These are phyloP conservation scores for Cladosporium cucumerinum DNA, from an alignment of 2,329 filamentous ascomycete species.

Conservation along the genomic window DNA sequence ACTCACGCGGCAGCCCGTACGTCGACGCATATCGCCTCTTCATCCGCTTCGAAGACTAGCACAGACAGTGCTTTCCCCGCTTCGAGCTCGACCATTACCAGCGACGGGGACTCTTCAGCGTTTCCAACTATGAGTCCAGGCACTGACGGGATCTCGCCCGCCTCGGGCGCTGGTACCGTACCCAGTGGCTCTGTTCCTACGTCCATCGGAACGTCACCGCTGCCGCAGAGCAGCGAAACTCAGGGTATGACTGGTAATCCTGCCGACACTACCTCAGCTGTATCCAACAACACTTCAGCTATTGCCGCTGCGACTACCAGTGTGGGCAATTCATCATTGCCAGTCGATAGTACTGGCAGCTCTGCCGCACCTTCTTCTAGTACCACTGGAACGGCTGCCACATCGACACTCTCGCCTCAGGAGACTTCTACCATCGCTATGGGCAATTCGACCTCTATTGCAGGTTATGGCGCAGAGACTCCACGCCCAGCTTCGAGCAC, in stretches of 20 bases:
- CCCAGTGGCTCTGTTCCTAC: neutral
- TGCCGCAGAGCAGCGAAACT: neutral
- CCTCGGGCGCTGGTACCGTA: neutral
- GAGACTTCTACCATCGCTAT: neutral
- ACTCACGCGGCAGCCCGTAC: neutral
- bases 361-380: neutral
- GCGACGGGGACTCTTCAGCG: neutral
- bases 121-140: conserved; percentile 11
- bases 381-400: neutral
- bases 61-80: conserved; percentile 19
- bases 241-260: neutral
- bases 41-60: conserved; percentile 4
- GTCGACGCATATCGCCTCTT: neutral
- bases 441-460: neutral
- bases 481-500: neutral
- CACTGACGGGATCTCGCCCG: neutral
- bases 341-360: neutral
- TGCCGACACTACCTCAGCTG: neutral
- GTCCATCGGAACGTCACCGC: neutral
- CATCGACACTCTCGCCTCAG: neutral
- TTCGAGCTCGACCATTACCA: conserved; percentile 12
- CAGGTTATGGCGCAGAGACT: neutral
- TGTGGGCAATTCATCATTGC: neutral
- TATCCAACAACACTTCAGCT: neutral
- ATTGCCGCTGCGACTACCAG: neutral